phyloP scores from a whole-genome alignment of 495 filamentous ascomycete genomes.

The Saxophila tyrrhenica region DNA sequence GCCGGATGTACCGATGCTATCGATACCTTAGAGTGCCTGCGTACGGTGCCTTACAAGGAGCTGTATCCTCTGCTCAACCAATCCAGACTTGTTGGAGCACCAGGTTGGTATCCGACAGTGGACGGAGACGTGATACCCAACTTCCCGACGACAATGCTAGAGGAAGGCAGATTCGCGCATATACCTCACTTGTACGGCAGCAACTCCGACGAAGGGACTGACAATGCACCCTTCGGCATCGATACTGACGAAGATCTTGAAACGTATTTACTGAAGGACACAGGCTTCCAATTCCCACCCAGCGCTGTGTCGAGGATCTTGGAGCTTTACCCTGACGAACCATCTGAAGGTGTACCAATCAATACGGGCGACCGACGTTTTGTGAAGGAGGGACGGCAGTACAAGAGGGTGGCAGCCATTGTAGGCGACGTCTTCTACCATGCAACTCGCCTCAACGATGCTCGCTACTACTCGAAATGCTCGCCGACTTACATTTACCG shows the following conservation, averaged over 20 bases:
- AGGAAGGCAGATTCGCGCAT: conserved; percentile 18
- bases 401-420: conserved; percentile 21
- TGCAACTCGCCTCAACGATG: conserved; percentile 17
- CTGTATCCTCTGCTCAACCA: conserved; percentile 20
- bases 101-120: conserved; percentile 21
- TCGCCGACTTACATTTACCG: conserved; percentile 21
- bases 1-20: conserved; percentile 17
- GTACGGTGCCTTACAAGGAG: conserved; percentile 15
- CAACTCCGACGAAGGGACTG: conserved; percentile 22
- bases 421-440: conserved; percentile 23
- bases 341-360: conserved; percentile 16
- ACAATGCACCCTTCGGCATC: conserved; percentile 17
- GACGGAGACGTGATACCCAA: conserved; percentile 23
- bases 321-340: conserved; percentile 22
- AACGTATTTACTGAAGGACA: conserved; percentile 12
- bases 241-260: conserved; percentile 20
- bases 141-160: conserved; percentile 20
- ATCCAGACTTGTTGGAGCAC: conserved; percentile 16
- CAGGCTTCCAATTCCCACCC: conserved; percentile 19
- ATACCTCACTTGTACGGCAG: conserved; percentile 20
- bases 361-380: conserved; percentile 20
- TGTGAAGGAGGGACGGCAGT: conserved; percentile 18
- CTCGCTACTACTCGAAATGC: conserved; percentile 18
- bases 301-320: conserved; percentile 15
- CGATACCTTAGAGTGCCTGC: conserved; percentile 20